Base-by-base conservation (phyloP, 1,139 yeast genomes). In the Yamadazyma membranifaciens region DNA sequence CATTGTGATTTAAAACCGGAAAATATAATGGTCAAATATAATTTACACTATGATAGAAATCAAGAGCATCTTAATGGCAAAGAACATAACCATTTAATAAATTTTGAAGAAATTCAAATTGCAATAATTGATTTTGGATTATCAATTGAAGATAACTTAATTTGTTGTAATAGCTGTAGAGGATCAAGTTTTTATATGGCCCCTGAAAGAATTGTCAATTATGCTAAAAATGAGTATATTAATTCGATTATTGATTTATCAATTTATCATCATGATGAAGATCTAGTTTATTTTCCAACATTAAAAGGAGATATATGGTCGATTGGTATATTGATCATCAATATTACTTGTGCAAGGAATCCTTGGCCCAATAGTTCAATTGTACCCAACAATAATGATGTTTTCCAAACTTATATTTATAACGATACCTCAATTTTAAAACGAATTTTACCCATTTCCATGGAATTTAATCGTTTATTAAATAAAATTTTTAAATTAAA, bases 1-100 rank as follows among this genome's bases (percentile, higher is more conserved):
- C 97, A 89, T 58, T 89, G 97, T 61, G 97, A 89, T 60, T 73
- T 89, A 51, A 92, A 89, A 62, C 97, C 97, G 1, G 97, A 89
- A 61, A 89, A 89, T 58, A 77, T 89, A 36, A 68, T 89, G 67
- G 81, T 84, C 12, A 54, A 55, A 16, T 69, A 64, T 46, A 59
- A 69, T 44, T 56, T 54, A 4, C 38, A 53, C 36, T 65, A 68
- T 48, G 47, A 42, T 30, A 52, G 71, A 38, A 10, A 28, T 35
- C 32, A 28, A 11, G 17, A 13, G 10, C 3, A 14, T 29, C 3
- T 7, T 29, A 14, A n/a, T 5, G 40, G 34, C 11, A 37, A 33
- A 14, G 27, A 32, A 4, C 22, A 33, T n/a, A 34, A 37, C 2
- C 34, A 39, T 9, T 54, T 69, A 9, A 50, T 71, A 24, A 74